Evolutionary conservation across 805 yeast species (phyloP).

Genomic region (Jamesozyma gamospora): DNA sequence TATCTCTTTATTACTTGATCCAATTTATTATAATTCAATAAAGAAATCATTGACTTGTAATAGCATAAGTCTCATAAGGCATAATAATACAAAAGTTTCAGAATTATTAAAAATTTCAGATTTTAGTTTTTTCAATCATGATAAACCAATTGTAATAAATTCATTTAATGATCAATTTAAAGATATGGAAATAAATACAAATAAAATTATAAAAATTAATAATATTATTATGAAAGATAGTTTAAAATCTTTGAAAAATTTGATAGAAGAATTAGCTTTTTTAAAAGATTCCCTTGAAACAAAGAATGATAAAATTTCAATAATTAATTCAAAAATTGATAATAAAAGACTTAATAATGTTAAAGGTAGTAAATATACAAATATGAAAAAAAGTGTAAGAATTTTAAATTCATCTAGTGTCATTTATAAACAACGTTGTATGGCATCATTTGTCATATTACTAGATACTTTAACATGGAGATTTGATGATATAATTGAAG

Average conservation of each 20-base stretch:
- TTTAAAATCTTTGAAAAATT: background rate
- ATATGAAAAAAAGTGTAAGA: conserved; percentile 20
- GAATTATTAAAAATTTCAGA: conserved; percentile 1
- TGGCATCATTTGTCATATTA: conserved; percentile 11
- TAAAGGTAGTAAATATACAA: background rate
- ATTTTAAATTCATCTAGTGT: conserved; percentile 20
- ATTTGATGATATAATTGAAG: conserved; percentile 7
- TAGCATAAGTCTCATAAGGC: background rate
- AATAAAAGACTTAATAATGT: background rate
- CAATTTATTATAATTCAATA: conserved; percentile 1
- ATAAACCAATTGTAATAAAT: background rate
- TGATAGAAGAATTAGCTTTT: background rate
- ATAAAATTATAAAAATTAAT: background rate
- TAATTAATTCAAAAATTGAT: no score
- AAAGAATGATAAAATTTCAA: background rate
- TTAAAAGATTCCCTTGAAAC: no score
- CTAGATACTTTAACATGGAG: conserved; percentile 8
- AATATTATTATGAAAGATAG: background rate
- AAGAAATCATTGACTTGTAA: background rate
- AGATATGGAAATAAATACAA: background rate
- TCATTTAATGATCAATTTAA: conserved; percentile 1
- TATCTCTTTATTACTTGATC: conserved; percentile 4
- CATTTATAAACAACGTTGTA: conserved; percentile 12
- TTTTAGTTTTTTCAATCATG: background rate
- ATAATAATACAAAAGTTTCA: background rate